These are phyloP conservation scores for Solanum lycopersicoides DNA, from an alignment of 257 asterid species.

Conservation along the genomic window DNA sequence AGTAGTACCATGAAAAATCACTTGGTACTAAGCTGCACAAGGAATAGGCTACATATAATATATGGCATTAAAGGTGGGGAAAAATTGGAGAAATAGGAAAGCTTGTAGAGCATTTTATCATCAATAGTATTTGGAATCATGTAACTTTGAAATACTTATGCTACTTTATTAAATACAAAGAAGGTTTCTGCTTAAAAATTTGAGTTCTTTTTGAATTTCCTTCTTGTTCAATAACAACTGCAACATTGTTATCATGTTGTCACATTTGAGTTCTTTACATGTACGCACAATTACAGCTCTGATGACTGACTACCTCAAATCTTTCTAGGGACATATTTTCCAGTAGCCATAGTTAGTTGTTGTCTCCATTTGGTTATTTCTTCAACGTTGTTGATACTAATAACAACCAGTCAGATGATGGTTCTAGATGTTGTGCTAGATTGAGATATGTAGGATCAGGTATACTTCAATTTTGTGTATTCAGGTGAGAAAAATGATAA, in stretches of 20 bases:
- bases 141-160: background rate
- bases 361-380: background rate
- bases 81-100: background rate
- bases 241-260: background rate
- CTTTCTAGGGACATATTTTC: background rate
- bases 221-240: background rate
- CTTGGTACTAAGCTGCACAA: background rate
- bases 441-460: background rate
- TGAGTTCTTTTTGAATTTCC: background rate
- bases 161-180: background rate
- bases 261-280: background rate
- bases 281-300: background rate
- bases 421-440: background rate
- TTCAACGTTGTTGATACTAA: background rate
- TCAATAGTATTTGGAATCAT: background rate
- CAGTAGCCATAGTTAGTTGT: background rate
- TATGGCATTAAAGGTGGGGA: background rate
- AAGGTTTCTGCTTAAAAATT: background rate
- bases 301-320: background rate
- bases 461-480: background rate
- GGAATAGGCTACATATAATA: background rate
- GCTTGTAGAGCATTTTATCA: background rate
- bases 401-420: background rate
- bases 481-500: background rate
- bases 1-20: background rate